Percentiles rank a stretch among this genome's conserved stretches.
Conservation (phyloP, 495 filamentous ascomycete genomes). For the Rhypophila decipiens region DNA sequence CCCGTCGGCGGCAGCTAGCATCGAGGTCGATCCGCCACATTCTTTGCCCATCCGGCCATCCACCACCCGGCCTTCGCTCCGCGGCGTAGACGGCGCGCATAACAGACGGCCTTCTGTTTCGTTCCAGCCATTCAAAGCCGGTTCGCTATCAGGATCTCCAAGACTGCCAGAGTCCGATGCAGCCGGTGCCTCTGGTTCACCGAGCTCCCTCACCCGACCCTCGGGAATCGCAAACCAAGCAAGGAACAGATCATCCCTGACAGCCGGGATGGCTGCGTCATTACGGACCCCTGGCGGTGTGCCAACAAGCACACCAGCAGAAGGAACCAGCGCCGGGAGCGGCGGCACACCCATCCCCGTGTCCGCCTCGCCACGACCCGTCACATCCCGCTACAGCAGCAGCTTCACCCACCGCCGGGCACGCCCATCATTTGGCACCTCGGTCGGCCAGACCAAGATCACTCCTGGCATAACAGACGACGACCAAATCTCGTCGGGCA, state of each 20-base stretch:
- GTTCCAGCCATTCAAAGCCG: conserved; percentile 91
- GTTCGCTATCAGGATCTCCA: conserved; percentile 87
- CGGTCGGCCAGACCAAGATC: conserved; percentile 59
- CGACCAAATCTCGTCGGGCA: conserved; percentile 80
- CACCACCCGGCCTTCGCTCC: conserved; percentile 35
- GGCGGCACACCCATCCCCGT: conserved; percentile 9
- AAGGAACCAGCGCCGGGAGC: conserved; percentile 24
- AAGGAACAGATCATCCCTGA: conserved; percentile 60
- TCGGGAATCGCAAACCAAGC: conserved; percentile 53
- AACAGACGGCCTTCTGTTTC: conserved; percentile 72
- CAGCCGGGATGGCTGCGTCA: conserved; percentile 58
- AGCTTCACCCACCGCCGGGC: conserved; percentile 61
- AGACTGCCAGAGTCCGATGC: conserved; percentile 31
- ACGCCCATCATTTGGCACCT: conserved; percentile 67
- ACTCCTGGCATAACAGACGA: no score
- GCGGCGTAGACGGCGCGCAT: conserved; percentile 32
- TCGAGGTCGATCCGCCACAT: conserved; percentile 31
- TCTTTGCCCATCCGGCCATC: conserved; percentile 38
- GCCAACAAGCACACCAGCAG: conserved; percentile 32
- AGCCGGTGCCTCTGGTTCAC: conserved; percentile 47
- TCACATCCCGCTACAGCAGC: conserved; percentile 77
- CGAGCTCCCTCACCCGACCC: conserved; percentile 48
- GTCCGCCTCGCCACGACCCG: conserved; percentile 55
- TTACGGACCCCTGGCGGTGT: conserved; percentile 52
- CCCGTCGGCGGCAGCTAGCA: conserved; percentile 49